These are phyloP conservation scores for Saccharata proteae DNA, from an alignment of 2,329 filamentous ascomycete genomes.

Conservation along the genomic window DNA sequence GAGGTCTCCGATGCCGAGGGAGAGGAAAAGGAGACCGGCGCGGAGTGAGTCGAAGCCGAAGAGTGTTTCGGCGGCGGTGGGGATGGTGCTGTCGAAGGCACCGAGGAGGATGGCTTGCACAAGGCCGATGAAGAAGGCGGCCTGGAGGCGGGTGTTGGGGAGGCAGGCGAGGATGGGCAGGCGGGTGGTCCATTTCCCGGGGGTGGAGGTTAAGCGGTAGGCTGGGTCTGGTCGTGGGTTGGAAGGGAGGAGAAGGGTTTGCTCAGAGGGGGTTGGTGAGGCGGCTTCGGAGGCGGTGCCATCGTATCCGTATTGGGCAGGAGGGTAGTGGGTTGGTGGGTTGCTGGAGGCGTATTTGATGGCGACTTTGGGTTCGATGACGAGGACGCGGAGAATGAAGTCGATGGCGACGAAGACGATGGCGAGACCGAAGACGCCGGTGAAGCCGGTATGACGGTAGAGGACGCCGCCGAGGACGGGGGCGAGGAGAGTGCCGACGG, in stretches of 20 bases:
- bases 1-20: conserved; percentile 32
- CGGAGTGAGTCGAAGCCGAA: conserved; percentile 33
- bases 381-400: conserved; percentile 45
- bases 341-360: conserved; percentile 34
- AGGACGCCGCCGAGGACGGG: conserved; percentile 49
- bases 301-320: conserved; percentile 10
- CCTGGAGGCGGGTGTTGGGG: conserved; percentile 18
- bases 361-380: conserved; percentile 53
- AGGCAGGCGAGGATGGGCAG: conserved; percentile 38
- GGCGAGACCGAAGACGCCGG: conserved; percentile 46
- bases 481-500: conserved; percentile 43
- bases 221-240: no score
- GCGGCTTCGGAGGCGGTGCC: conserved; percentile 2
- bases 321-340: conserved; percentile 11
- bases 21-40: conserved; percentile 34
- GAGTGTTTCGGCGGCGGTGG: conserved; percentile 29
- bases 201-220: conserved; percentile 27
- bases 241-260: conserved; percentile 22
- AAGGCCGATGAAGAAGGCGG: conserved; percentile 25
- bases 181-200: conserved; percentile 23
- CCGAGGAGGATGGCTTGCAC: conserved; percentile 32
- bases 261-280: conserved; percentile 12
- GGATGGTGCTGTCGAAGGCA: conserved; percentile 37
- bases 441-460: conserved; percentile 46
- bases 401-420: conserved; percentile 44